phyloP scores from a whole-genome alignment of 768 basidiomycete species.

The Glaciozyma antarctica region DNA sequence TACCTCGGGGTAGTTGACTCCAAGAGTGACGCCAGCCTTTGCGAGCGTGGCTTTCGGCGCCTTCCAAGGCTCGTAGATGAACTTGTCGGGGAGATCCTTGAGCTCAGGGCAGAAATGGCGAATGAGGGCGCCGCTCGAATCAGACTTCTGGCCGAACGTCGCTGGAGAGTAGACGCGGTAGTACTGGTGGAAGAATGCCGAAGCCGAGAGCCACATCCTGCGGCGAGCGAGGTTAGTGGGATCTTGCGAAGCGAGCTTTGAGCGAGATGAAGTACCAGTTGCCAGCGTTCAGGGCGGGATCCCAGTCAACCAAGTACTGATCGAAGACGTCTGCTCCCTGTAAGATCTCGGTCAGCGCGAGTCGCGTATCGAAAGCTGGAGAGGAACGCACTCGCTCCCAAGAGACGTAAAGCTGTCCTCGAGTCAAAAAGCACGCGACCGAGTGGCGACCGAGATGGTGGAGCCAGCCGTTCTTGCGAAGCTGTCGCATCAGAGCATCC shows the following conservation, averaged over 20 bases:
- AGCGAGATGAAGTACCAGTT: background rate
- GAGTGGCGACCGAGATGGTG: constrained; percentile 41
- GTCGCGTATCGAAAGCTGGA: background rate
- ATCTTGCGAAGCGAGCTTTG: background rate
- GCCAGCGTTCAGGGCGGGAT: background rate
- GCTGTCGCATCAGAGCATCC: constrained; percentile 40
- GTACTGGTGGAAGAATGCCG: constrained; percentile 40
- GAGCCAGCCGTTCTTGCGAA: constrained; percentile 41
- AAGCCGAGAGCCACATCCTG: constrained; percentile 42
- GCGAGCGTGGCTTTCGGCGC: constrained; percentile 38
- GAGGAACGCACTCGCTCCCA: constrained; percentile 37
- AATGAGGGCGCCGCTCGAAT: constrained; percentile 39
- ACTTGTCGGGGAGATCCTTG: constrained; percentile 42
- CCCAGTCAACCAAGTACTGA: constrained; percentile 41
- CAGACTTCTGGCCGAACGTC: constrained; percentile 35
- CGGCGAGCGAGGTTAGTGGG: background rate
- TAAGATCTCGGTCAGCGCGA: background rate
- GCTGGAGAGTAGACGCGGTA: constrained; percentile 29
- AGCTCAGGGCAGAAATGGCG: constrained; percentile 42
- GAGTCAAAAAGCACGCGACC: constrained; percentile 42
- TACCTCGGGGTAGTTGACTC: constrained; percentile 39
- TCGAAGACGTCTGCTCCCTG: constrained; percentile 43
- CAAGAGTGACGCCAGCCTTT: constrained; percentile 41
- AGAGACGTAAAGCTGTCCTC: constrained; percentile 41
- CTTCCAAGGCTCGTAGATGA: constrained; percentile 41